Percentiles rank a stretch among this genome's conserved stretches.
These are phyloP conservation scores for Ganoderma lingzhi DNA, from an alignment of 1,284 basidiomycete species.

Conservation along the genomic window DNA sequence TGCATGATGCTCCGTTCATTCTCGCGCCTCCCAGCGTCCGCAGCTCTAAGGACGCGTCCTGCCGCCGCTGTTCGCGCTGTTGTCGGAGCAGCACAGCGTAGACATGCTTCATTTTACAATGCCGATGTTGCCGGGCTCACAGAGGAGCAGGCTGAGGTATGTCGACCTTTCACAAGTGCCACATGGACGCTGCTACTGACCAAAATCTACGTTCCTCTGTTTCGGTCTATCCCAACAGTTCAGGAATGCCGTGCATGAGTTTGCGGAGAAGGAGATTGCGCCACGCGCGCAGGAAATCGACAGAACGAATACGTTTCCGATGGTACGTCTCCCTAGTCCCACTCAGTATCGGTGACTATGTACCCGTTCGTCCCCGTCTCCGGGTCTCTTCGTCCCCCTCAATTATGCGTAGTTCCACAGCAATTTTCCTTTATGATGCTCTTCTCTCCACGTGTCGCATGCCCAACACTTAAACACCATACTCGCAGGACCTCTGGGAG, in stretches of 20 bases:
- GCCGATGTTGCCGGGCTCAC: conserved; percentile 81
- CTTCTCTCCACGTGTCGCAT: background rate
- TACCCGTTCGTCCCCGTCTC: background rate
- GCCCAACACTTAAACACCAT: conserved; percentile 5
- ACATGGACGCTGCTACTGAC: background rate
- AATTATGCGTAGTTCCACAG: background rate
- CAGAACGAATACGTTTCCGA: conserved; percentile 80
- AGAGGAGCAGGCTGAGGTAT: conserved; percentile 85
- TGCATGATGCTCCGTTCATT: conserved; percentile 14
- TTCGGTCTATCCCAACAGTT: conserved; percentile 61
- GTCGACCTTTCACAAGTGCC: conserved; percentile 22
- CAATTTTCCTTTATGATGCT: background rate
- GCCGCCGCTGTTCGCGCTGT: background rate
- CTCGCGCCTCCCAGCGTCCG: conserved; percentile 6
- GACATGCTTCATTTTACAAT: conserved; percentile 75
- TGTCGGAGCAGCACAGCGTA: conserved; percentile 26
- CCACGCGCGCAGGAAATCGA: conserved; percentile 88
- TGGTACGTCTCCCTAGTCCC: conserved; percentile 48
- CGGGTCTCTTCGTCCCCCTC: background rate
- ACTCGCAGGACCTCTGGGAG: conserved; percentile 82
- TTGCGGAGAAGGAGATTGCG: conserved; percentile 82
- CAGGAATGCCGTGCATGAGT: conserved; percentile 77
- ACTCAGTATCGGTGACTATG: background rate
- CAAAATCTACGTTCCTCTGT: background rate
- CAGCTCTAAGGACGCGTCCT: background rate